phyloP scores from a whole-genome alignment of 495 filamentous ascomycete species.

The Annulohypoxylon moriforme region DNA sequence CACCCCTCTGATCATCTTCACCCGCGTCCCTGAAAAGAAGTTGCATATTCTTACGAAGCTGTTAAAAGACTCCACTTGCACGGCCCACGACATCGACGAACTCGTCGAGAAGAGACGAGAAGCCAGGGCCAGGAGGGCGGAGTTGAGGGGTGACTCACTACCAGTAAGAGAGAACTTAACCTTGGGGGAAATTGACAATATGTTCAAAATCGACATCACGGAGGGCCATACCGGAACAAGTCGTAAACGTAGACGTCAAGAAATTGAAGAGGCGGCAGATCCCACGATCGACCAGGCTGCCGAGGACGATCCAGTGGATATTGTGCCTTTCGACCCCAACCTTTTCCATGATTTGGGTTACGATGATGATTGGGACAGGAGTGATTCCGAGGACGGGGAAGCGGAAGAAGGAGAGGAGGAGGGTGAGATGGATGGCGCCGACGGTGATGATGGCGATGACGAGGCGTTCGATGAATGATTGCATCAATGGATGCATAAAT shows the following conservation, averaged over 20 bases:
- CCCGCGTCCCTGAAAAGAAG: slow-evolving; percentile 1
- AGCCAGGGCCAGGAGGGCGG: background rate
- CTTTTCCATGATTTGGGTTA: too few species aligned
- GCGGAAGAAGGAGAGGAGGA: background rate
- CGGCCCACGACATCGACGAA: slow-evolving; percentile 12
- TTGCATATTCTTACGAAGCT: slow-evolving; percentile 11
- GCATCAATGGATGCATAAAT: too few species aligned
- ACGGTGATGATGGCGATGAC: background rate
- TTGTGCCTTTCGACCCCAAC: too few species aligned
- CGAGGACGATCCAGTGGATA: background rate
- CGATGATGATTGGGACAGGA: too few species aligned
- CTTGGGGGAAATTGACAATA: background rate
- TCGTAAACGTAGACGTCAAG: background rate
- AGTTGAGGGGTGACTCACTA: background rate
- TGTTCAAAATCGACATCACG: background rate
- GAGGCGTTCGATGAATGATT: too few species aligned
- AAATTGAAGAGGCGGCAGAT: background rate
- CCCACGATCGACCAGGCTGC: background rate
- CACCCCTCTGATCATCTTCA: slow-evolving; percentile 38
- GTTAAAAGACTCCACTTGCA: background rate
- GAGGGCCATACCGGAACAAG: background rate
- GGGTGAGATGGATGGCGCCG: background rate
- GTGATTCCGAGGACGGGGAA: background rate
- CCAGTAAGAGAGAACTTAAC: background rate
- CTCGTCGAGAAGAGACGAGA: background rate